Evolutionary conservation across 768 basidiomycete species (phyloP).

Genomic region (Chlorophyllum brunneum): DNA sequence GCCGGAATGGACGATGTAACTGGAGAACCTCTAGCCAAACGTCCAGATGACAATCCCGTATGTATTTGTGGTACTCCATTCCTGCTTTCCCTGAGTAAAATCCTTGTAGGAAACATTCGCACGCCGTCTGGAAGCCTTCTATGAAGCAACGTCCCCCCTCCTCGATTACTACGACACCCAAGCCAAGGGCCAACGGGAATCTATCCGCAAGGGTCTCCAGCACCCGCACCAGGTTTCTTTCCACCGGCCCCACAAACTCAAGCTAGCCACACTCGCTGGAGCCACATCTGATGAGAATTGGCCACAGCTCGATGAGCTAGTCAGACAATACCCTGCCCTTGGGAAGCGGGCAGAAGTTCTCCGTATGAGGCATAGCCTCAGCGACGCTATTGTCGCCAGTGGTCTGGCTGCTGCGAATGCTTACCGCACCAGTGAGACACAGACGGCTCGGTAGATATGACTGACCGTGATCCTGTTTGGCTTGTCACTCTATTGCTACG

Average conservation of each 20-base stretch:
- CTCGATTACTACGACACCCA: constrained; percentile 59
- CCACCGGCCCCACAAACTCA: constrained; percentile 41
- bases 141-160: constrained; percentile 78
- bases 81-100: constrained; percentile 10
- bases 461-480: background rate
- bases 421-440: constrained; percentile 1
- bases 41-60: constrained; percentile 89
- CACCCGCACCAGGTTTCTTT: constrained; percentile 52
- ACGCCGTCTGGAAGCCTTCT: constrained; percentile 73
- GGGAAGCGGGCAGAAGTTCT: constrained; percentile 42
- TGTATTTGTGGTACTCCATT: constrained; percentile 24
- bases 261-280: constrained; percentile 61
- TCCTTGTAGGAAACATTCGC: constrained; percentile 65
- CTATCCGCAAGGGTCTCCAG: constrained; percentile 30
- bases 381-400: constrained; percentile 45
- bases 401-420: constrained; percentile 17
- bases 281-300: constrained; percentile 87
- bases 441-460: background rate
- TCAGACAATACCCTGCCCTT: constrained; percentile 57
- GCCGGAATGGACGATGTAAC: constrained; percentile 82
- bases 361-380: constrained; percentile 48
- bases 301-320: constrained; percentile 69
- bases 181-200: constrained; percentile 19
- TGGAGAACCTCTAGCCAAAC: constrained; percentile 81
- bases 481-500: too few species aligned